phyloP scores from a whole-genome alignment of 164 flowering plant species.

The Annona squamosa region DNA sequence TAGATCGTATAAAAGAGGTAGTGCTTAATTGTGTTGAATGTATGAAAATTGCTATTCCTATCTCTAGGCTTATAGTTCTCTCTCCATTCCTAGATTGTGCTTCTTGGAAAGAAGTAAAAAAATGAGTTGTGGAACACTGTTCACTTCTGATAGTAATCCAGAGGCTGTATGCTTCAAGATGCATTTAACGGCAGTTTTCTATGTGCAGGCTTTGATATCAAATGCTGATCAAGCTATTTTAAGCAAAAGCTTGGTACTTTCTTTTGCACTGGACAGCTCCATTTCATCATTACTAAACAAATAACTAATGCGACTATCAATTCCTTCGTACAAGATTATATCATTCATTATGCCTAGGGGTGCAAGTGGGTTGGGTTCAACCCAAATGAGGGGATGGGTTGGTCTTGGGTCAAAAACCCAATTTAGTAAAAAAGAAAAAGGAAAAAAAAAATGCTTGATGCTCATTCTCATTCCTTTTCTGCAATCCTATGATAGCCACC shows the following conservation, averaged over 20 bases:
- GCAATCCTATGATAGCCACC: no score
- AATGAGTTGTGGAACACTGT: no score
- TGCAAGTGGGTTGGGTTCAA: no score
- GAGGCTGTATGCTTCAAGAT: not conserved
- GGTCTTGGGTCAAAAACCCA: no score
- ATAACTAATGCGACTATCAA: not conserved
- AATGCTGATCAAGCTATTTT: slow-evolving; percentile 68
- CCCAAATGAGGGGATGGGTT: no score
- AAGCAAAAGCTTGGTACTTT: slow-evolving; percentile 79
- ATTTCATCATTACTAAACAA: not conserved
- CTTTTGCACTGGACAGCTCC: not conserved
- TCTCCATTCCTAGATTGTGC: not conserved
- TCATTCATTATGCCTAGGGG: no score
- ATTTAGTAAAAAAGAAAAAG: no score
- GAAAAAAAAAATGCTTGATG: no score
- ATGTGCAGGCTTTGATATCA: slow-evolving; percentile 44
- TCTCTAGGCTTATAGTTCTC: not conserved
- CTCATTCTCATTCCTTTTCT: no score
- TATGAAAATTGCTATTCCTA: not conserved
- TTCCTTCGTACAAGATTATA: not conserved
- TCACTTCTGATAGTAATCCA: no score
- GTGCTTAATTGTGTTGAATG: not conserved
- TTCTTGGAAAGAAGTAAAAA: not conserved
- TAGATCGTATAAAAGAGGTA: slow-evolving; percentile 64
- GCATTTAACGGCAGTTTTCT: not conserved